Evolutionary conservation across 805 yeast genomes (phyloP).

Genomic region (Pachysolen tannophilus): DNA sequence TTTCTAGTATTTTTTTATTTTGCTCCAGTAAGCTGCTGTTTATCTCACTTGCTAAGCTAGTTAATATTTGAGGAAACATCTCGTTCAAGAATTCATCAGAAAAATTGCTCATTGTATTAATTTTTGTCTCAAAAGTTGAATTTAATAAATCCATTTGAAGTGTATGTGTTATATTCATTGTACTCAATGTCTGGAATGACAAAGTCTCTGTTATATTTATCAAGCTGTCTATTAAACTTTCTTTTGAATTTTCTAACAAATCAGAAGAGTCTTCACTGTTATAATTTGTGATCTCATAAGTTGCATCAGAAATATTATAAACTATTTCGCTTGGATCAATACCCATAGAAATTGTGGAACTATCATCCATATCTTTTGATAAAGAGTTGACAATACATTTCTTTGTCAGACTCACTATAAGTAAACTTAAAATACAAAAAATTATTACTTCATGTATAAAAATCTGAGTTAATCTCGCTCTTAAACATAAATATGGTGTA

Average conservation of each 20-base stretch:
- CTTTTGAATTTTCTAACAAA: neutral
- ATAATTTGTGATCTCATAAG: neutral
- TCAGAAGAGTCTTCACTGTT: neutral
- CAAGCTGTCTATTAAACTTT: neutral
- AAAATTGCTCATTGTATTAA: too few species aligned
- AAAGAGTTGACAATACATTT: neutral
- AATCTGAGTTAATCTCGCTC: conserved; percentile 2
- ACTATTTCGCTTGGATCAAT: neutral
- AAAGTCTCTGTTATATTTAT: too few species aligned
- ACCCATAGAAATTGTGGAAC: neutral
- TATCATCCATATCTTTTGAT: neutral
- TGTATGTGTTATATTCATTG: too few species aligned
- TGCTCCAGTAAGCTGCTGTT: too few species aligned
- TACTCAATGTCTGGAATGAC: too few species aligned
- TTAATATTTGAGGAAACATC: too few species aligned
- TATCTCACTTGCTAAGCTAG: too few species aligned
- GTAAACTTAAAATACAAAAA: neutral
- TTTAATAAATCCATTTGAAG: too few species aligned
- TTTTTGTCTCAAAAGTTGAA: too few species aligned
- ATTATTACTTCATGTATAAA: neutral
- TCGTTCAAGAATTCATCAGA: too few species aligned
- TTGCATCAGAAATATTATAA: neutral
- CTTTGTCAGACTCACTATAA: neutral
- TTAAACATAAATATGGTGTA: conserved; percentile 5
- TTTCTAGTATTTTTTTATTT: neutral